These are phyloP conservation scores for Kuraishia cidri DNA, from an alignment of 805 yeast species.

Conservation along the genomic window DNA sequence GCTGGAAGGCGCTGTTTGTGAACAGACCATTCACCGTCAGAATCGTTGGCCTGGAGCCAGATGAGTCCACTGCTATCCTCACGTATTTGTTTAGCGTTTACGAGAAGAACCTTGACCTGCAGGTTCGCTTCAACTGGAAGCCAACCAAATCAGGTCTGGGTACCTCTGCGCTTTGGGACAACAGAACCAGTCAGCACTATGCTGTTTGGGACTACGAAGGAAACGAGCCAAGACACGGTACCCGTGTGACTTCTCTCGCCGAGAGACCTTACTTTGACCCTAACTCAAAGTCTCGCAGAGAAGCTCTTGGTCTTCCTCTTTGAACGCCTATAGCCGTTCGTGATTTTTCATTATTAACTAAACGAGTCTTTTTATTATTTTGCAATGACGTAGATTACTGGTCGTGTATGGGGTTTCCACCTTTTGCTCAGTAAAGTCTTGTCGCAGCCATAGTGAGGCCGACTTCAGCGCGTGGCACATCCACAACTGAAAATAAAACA, in stretches of 20 bases:
- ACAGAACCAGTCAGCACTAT: constrained; percentile 34
- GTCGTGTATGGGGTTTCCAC: not conserved
- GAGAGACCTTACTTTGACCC: constrained; percentile 44
- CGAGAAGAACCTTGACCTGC: constrained; percentile 45
- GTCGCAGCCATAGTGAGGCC: not conserved
- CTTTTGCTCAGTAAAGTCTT: not conserved
- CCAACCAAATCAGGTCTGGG: constrained; percentile 28
- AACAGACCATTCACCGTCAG: constrained; percentile 41
- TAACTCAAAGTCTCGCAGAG: constrained; percentile 41
- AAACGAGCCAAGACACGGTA: constrained; percentile 37
- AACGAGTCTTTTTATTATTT: not conserved
- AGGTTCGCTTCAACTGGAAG: constrained; percentile 45
- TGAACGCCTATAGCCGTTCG: not conserved
- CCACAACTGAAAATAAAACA: not conserved
- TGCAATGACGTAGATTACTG: not conserved
- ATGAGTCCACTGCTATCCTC: constrained; percentile 39
- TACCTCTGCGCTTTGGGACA: constrained; percentile 41
- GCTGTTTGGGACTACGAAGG: constrained; percentile 35
- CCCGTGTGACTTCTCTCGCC: constrained; percentile 44
- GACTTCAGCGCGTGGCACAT: not conserved
- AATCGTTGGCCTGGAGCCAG: constrained; percentile 43
- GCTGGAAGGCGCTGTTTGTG: constrained; percentile 49
- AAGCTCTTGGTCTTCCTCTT: constrained; percentile 30
- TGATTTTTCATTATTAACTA: not conserved
- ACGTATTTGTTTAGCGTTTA: constrained; percentile 34